Conservation (phyloP, 2,329 filamentous ascomycete species). For the Rhinocladiella similis region DNA sequence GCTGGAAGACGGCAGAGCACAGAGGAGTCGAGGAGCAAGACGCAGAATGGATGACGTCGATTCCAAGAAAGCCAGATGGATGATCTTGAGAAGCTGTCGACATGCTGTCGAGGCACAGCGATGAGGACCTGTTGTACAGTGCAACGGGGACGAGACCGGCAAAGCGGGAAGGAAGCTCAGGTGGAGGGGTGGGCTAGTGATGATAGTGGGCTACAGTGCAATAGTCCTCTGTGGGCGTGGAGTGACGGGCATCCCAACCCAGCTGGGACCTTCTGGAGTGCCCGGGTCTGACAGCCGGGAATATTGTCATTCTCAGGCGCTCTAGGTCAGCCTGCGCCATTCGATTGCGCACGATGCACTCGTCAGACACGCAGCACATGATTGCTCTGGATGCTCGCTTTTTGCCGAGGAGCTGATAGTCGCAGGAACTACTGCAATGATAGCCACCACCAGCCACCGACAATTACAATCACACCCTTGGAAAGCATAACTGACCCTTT, state of each 20-base stretch:
- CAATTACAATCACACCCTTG: background rate
- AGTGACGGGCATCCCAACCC: background rate
- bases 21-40: background rate
- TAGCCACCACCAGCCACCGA: background rate
- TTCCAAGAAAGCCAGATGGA: conserved; percentile 10
- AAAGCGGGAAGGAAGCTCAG: conserved; percentile 12
- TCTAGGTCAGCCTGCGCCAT: too few species aligned
- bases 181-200: conserved; percentile 1
- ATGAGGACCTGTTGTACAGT: conserved; percentile 12
- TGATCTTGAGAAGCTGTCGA: conserved; percentile 4
- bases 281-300: too few species aligned
- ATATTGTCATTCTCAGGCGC: too few species aligned
- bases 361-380: too few species aligned
- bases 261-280: background rate
- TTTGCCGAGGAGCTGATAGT: background rate
- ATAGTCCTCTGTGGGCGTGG: too few species aligned
- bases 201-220: background rate
- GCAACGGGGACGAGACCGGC: conserved; percentile 14
- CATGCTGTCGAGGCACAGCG: background rate
- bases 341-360: too few species aligned
- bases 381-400: background rate
- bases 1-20: background rate
- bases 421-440: background rate
- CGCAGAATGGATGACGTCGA: conserved; percentile 26
- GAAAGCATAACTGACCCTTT: background rate